Evolutionary conservation across 1,284 basidiomycete species (phyloP), one percentile per base, ranked within the genome.

Genomic region (Cutaneotrichosporon daszewskae): DNA sequence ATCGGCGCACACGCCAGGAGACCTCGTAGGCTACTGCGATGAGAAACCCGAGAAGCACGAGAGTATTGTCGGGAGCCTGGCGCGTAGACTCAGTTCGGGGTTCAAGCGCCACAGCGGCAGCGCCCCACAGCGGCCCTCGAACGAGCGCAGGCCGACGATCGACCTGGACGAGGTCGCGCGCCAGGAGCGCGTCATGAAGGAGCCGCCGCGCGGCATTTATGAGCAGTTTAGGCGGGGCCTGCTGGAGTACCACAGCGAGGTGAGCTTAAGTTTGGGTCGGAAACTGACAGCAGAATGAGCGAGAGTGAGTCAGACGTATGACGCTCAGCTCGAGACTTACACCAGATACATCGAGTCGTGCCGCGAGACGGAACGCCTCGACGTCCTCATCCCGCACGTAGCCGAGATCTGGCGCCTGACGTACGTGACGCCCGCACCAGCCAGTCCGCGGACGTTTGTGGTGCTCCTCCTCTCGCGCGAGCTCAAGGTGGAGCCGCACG

Each of bases 371-470:
- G 55, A 62, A 36, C 60, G 64, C 33, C 49, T 71, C n/a, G 54
- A 68, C 22, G 59, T 68, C 10, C 61, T 62, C 32, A 45, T 59
- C 36, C 57, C 59, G 13, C 60, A 64, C 28, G 56, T 65, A 6
- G 69, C 69, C 1, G 67, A 71, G 53, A 59, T 71, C 13, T 71
- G 69, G 69, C 48, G 64, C 12, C 43, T 68, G 44, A 68, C 67
- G 1, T 71, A 64, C 45, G 57, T 59, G 8, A 68, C 66, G n/a
- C 69, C 69, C 2, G 49, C 63, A 2, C 69, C 69, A 0, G 64
- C 67, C 1, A 62, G 49, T 23, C 69, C 69, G 7, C 54, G 69
- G 5, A 69, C 67, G 1, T 71, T 71, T 34, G 58, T 71, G 18
- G 54, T 68, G 19, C 55, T 71, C 1, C 51, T 71, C 0, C 45